A percentile compares a stretch with the other conserved stretches of the same genome.
phyloP scores from a whole-genome alignment of 352 stramenopile species.

The Phytopythium montanum region DNA sequence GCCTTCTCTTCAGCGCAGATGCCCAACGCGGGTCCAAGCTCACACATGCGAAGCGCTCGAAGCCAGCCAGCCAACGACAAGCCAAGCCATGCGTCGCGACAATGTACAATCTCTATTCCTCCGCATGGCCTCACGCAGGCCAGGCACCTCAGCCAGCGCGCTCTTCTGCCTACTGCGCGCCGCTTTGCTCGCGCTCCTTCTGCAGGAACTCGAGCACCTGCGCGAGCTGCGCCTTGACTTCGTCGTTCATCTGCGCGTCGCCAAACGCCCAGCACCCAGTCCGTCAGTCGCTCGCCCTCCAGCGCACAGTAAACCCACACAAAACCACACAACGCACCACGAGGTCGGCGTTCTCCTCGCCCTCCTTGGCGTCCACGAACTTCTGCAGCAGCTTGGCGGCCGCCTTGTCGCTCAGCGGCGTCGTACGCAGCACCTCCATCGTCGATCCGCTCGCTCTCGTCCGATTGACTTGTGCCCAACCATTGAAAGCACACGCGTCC shows the following conservation, averaged over 20 bases:
- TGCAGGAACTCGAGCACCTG: constrained; percentile 75
- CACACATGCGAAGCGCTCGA: background rate
- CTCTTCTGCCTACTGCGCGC: background rate
- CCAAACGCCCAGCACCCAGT: too few relatives aligned
- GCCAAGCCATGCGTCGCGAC: background rate
- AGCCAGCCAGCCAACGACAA: background rate
- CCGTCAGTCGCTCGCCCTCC: background rate
- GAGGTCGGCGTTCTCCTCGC: constrained; percentile 59
- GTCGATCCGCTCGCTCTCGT: background rate
- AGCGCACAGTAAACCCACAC: background rate
- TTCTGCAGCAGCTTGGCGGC: constrained; percentile 77
- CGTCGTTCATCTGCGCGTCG: constrained; percentile 62
- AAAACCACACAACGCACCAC: constrained; percentile 35
- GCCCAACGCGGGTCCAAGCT: background rate
- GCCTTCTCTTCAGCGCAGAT: background rate
- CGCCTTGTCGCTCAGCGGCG: constrained; percentile 51
- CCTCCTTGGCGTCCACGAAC: constrained; percentile 64
- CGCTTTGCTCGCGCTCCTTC: constrained; percentile 20
- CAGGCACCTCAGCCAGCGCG: background rate
- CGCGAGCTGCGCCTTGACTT: constrained; percentile 69
- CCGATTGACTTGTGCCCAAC: background rate
- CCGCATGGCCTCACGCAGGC: background rate
- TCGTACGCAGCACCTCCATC: constrained; percentile 73
- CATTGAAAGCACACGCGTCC: background rate
- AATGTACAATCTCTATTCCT: constrained; percentile 2